Conservation (phyloP, 1,139 yeast genomes). For the Suhomyces chickasaworum region DNA sequence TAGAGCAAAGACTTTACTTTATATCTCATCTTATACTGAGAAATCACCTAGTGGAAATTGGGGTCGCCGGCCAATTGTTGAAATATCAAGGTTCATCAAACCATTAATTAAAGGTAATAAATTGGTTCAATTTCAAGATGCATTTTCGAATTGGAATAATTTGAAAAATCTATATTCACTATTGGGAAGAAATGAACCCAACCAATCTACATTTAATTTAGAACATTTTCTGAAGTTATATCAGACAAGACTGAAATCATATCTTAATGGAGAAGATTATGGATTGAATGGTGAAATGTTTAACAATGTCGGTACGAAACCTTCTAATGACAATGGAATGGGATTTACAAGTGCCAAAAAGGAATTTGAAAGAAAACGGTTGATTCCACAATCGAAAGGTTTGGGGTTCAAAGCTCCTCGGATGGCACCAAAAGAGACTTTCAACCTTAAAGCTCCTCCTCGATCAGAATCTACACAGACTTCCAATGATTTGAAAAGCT, state of each 20-base stretch:
- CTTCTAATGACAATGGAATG: conserved; percentile 10
- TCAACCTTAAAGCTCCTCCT: too few relatives aligned
- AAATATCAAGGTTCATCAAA: conserved; percentile 36
- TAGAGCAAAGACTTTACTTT: conserved; percentile 61
- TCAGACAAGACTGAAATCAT: conserved; percentile 14
- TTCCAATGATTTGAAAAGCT: background rate
- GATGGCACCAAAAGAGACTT: background rate
- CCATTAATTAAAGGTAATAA: conserved; percentile 6
- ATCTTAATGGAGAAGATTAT: conserved; percentile 18
- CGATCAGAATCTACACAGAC: too few relatives aligned
- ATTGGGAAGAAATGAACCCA: conserved; percentile 12
- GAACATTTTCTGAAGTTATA: conserved; percentile 15
- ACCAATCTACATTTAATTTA: conserved; percentile 10
- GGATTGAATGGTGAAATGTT: conserved; percentile 1
- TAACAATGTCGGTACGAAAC: background rate
- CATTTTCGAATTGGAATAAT: conserved; percentile 21
- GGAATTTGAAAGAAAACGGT: conserved; percentile 11
- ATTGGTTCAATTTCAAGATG: conserved; percentile 19
- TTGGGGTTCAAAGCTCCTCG: conserved; percentile 11
- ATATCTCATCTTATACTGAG: conserved; percentile 38
- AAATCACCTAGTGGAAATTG: conserved; percentile 18
- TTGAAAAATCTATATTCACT: conserved; percentile 23
- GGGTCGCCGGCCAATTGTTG: conserved; percentile 26
- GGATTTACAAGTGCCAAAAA: conserved; percentile 18
- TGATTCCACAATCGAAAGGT: background rate